A percentile compares a stretch with the other conserved stretches of the same genome.
These are phyloP conservation scores for Metschnikowia proteae DNA, from an alignment of 805 yeast genomes.

Conservation along the genomic window DNA sequence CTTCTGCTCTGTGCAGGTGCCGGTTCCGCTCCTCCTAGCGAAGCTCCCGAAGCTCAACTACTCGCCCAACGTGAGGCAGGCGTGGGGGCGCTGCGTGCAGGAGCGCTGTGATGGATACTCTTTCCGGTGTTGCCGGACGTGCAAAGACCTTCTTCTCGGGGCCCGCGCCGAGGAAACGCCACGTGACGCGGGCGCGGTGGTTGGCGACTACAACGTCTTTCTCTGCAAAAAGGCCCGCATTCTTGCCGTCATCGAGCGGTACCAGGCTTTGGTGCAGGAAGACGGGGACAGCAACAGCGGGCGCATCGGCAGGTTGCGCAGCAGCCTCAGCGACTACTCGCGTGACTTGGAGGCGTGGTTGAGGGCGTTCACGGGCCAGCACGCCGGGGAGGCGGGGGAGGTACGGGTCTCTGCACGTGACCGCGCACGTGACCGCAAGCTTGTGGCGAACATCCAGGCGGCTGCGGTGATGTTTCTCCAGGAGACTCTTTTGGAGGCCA, in stretches of 20 bases:
- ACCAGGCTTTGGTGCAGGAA: constrained; percentile 14
- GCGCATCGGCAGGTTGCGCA: constrained; percentile 20
- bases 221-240: constrained; percentile 24
- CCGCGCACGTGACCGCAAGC: constrained; percentile 6
- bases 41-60: constrained; percentile 37
- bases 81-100: constrained; percentile 11
- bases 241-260: constrained; percentile 21
- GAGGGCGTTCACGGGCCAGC: constrained; percentile 20
- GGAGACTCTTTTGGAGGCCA: constrained; percentile 59
- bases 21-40: constrained; percentile 41
- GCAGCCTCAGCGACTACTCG: constrained; percentile 21
- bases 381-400: constrained; percentile 5
- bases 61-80: constrained; percentile 20
- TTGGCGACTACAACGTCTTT: constrained; percentile 20
- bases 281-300: constrained; percentile 14
- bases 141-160: constrained; percentile 60
- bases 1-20: constrained; percentile 71
- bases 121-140: constrained; percentile 63
- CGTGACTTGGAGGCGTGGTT: constrained; percentile 32
- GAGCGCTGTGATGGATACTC: constrained; percentile 5
- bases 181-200: constrained; percentile 1
- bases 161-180: constrained; percentile 14
- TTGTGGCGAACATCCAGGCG: constrained; percentile 52
- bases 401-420: neutral
- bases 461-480: constrained; percentile 61